A percentile compares a stretch with the other conserved stretches of the same genome.
These are phyloP conservation scores for Thermomyces lanuginosus DNA, from an alignment of 2,329 filamentous ascomycete species.

Conservation along the genomic window DNA sequence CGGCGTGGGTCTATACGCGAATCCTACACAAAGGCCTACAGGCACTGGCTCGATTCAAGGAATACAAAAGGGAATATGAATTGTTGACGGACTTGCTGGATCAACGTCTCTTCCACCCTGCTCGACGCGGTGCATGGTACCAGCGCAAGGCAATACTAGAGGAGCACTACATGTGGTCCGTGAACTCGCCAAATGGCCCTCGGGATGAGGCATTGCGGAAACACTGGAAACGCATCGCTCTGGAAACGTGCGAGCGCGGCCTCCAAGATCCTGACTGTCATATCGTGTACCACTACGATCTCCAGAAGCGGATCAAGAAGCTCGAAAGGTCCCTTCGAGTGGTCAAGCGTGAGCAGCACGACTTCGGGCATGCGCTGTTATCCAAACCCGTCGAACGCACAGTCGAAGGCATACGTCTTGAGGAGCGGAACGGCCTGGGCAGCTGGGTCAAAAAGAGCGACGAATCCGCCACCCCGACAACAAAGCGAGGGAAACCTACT, in stretches of 20 bases:
- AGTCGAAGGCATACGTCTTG: slow-evolving; percentile 63
- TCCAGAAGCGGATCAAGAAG: slow-evolving; percentile 86
- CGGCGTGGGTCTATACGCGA: slow-evolving; percentile 82
- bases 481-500: slow-evolving; percentile 39
- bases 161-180: slow-evolving; percentile 76
- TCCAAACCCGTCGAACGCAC: slow-evolving; percentile 58
- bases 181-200: slow-evolving; percentile 35
- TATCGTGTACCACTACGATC: slow-evolving; percentile 79
- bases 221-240: slow-evolving; percentile 62
- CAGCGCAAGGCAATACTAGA: slow-evolving; percentile 86
- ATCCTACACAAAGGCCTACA: slow-evolving; percentile 77
- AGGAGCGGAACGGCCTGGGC: slow-evolving; percentile 32
- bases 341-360: slow-evolving; percentile 72
- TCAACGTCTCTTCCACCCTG: slow-evolving; percentile 71
- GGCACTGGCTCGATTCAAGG: slow-evolving; percentile 65
- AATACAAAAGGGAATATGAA: slow-evolving; percentile 59
- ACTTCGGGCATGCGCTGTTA: slow-evolving; percentile 75
- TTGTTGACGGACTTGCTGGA: slow-evolving; percentile 58
- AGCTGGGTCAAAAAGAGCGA: slow-evolving; percentile 6
- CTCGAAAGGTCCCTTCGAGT: slow-evolving; percentile 73
- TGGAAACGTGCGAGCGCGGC: slow-evolving; percentile 68
- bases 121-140: slow-evolving; percentile 81
- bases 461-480: slow-evolving; percentile 5
- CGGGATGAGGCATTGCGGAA: slow-evolving; percentile 53
- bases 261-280: slow-evolving; percentile 81